These are phyloP conservation scores for Candida freyschussii DNA, from an alignment of 1,139 yeast genomes.

Conservation along the genomic window DNA sequence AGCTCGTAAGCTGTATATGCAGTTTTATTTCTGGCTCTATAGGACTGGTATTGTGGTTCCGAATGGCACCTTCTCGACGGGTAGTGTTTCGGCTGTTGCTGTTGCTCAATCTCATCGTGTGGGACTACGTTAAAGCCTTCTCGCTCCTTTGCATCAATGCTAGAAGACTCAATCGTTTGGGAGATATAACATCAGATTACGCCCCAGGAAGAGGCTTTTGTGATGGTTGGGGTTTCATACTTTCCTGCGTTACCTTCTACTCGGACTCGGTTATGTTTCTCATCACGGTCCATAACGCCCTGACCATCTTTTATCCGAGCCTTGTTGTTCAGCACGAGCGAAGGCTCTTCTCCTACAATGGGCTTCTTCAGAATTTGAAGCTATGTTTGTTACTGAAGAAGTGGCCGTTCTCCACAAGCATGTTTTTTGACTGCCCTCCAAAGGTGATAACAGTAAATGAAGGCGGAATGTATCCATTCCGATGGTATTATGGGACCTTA, in stretches of 20 bases:
- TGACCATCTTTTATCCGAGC: slow-evolving; percentile 17
- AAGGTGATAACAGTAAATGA: slow-evolving; percentile 12
- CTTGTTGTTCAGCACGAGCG: slow-evolving; percentile 10
- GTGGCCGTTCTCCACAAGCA: neutral
- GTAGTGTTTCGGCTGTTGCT: slow-evolving; percentile 20
- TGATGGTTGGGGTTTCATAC: slow-evolving; percentile 19
- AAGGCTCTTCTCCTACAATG: slow-evolving; percentile 8
- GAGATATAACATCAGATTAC: neutral
- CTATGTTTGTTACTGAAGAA: slow-evolving; percentile 1
- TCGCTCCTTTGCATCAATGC: slow-evolving; percentile 11
- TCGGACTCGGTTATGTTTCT: slow-evolving; percentile 16
- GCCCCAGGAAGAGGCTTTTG: slow-evolving; percentile 10
- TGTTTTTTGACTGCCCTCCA: slow-evolving; percentile 6
- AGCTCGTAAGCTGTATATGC: slow-evolving; percentile 10
- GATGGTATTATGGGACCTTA: slow-evolving; percentile 4
- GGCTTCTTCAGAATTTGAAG: slow-evolving; percentile 7
- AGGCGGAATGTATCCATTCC: slow-evolving; percentile 21
- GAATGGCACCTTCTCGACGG: slow-evolving; percentile 21
- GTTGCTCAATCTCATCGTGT: slow-evolving; percentile 13
- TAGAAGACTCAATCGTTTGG: slow-evolving; percentile 4
- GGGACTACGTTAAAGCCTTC: slow-evolving; percentile 19
- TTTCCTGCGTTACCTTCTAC: slow-evolving; percentile 9
- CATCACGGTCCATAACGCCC: slow-evolving; percentile 20
- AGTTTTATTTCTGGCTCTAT: slow-evolving; percentile 15
- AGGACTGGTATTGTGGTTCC: slow-evolving; percentile 17